These are phyloP conservation scores for Fusarium floridanum DNA, from an alignment of 2,329 filamentous ascomycete genomes.

Conservation along the genomic window DNA sequence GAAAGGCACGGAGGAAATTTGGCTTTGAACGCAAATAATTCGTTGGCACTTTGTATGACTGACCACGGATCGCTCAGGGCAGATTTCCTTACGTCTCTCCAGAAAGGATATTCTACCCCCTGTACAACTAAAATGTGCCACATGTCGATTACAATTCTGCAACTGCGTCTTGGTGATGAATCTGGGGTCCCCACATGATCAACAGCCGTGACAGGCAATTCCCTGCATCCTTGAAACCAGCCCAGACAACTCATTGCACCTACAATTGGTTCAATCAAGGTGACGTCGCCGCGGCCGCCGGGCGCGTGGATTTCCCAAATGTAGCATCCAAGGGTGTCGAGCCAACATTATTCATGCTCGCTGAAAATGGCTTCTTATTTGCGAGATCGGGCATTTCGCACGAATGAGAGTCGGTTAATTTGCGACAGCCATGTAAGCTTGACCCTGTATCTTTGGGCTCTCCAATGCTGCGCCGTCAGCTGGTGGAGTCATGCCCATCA, in stretches of 20 bases:
- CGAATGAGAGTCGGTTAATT: background rate
- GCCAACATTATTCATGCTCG: background rate
- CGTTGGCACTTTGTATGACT: background rate
- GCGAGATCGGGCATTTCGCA: background rate
- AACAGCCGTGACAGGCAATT: background rate
- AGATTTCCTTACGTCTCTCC: background rate
- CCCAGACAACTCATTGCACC: background rate
- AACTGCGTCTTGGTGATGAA: background rate
- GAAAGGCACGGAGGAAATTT: background rate
- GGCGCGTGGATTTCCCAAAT: background rate
- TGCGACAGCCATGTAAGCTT: background rate
- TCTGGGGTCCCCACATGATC: background rate
- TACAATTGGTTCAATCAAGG: background rate
- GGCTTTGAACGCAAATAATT: background rate
- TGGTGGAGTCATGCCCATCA: background rate
- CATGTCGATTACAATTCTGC: background rate
- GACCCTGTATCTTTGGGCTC: background rate
- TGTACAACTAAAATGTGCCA: background rate
- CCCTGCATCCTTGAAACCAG: background rate
- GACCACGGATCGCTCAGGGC: background rate
- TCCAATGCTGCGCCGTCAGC: background rate
- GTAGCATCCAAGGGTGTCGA: background rate
- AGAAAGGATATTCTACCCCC: too few relatives aligned
- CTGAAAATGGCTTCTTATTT: background rate
- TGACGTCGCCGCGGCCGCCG: background rate